A percentile compares a stretch with the other conserved stretches of the same genome.
These are phyloP conservation scores for Rhizopus sp. DNA, from an alignment of 371 early-diverging fungal genomes.

Conservation along the genomic window DNA sequence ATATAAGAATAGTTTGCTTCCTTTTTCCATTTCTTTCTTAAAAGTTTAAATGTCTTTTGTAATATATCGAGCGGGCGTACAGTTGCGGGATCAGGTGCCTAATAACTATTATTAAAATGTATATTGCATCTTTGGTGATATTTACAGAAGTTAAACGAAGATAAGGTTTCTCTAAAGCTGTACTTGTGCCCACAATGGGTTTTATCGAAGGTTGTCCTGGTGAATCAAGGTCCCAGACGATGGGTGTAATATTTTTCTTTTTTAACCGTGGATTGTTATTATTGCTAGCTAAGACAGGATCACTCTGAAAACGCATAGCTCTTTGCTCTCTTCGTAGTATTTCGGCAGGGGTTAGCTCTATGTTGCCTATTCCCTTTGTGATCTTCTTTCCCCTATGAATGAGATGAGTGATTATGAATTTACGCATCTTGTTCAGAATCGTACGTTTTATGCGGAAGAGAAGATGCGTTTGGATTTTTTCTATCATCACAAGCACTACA, in stretches of 20 bases:
- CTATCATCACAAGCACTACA: conserved; percentile 17
- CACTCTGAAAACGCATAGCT: conserved; percentile 27
- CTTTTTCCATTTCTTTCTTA: conserved; percentile 77
- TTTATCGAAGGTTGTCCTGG: not conserved
- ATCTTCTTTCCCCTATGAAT: conserved; percentile 1
- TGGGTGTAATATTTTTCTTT: conserved; percentile 13
- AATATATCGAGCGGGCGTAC: conserved; percentile 86
- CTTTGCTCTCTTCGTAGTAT: conserved; percentile 15
- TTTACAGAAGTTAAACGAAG: conserved; percentile 83
- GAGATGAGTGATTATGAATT: no score
- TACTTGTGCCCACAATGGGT: conserved; percentile 87
- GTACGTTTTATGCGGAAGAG: conserved; percentile 3
- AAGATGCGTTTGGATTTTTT: conserved; percentile 14
- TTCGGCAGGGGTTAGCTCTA: conserved; percentile 23
- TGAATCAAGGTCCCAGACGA: conserved; percentile 12
- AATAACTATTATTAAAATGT: not conserved
- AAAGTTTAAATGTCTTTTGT: conserved; percentile 69
- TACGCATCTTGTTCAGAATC: not conserved
- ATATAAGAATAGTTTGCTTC: conserved; percentile 88
- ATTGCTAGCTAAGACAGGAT: not conserved
- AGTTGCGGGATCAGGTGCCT: conserved; percentile 89
- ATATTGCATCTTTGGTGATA: not conserved
- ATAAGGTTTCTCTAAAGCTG: conserved; percentile 81
- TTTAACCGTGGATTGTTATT: conserved; percentile 1
- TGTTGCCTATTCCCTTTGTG: conserved; percentile 13